Evolutionary conservation across 495 filamentous ascomycete genomes (phyloP).

Genomic region (Penicillium bialowiezense): DNA sequence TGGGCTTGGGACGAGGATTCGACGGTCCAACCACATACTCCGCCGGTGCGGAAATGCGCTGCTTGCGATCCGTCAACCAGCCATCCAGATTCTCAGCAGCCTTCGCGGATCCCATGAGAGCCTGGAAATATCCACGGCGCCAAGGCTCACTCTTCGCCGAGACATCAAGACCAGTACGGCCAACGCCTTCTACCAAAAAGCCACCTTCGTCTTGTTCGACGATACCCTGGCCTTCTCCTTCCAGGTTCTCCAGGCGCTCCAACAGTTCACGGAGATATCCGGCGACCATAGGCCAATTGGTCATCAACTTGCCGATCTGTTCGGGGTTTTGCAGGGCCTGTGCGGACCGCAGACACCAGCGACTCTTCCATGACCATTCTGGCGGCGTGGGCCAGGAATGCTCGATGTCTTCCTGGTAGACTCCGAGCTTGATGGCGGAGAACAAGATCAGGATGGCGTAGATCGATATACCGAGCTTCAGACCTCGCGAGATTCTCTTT

Average conservation of each 20-base stretch:
- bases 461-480: slow-evolving; percentile 54
- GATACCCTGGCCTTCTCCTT: slow-evolving; percentile 65
- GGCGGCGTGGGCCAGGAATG: slow-evolving; percentile 68
- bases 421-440: slow-evolving; percentile 51
- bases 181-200: slow-evolving; percentile 51
- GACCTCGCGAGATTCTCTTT: slow-evolving; percentile 56
- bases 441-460: slow-evolving; percentile 55
- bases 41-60: slow-evolving; percentile 61
- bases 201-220: slow-evolving; percentile 54
- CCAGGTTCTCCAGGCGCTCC: slow-evolving; percentile 59
- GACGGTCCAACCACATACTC: slow-evolving; percentile 75
- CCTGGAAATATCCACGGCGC: slow-evolving; percentile 78
- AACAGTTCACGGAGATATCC: slow-evolving; percentile 53
- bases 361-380: slow-evolving; percentile 67
- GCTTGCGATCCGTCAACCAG: slow-evolving; percentile 65
- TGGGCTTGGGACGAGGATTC: slow-evolving; percentile 74
- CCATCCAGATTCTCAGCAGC: slow-evolving; percentile 79
- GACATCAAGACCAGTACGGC: slow-evolving; percentile 64
- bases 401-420: slow-evolving; percentile 69
- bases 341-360: slow-evolving; percentile 57
- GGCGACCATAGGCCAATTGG: slow-evolving; percentile 64
- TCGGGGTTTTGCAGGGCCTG: slow-evolving; percentile 54
- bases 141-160: slow-evolving; percentile 73
- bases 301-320: slow-evolving; percentile 43
- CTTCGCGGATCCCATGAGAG: slow-evolving; percentile 70